These are phyloP conservation scores for Mycena galopus DNA, from an alignment of 768 basidiomycete species.

Conservation along the genomic window DNA sequence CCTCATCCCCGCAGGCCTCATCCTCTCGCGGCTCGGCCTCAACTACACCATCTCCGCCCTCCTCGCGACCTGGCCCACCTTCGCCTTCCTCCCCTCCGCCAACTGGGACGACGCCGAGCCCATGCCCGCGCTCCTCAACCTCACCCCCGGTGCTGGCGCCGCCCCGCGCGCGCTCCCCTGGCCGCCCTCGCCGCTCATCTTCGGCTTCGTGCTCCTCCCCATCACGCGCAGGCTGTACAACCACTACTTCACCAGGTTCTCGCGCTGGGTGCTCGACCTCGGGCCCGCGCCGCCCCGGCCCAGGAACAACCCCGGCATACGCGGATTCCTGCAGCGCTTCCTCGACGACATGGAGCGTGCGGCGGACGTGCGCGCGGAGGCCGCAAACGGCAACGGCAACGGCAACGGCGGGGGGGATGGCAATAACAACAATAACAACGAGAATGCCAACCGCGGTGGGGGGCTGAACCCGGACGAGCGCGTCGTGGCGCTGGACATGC, in stretches of 20 bases:
- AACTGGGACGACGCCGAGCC: slow-evolving; percentile 46
- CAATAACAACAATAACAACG: slow-evolving; percentile 38
- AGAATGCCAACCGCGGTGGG: background rate
- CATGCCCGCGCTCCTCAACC: slow-evolving; percentile 51
- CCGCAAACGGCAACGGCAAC: slow-evolving; percentile 13
- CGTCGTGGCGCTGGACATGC: slow-evolving; percentile 60
- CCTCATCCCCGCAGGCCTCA: slow-evolving; percentile 74
- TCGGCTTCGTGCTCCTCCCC: slow-evolving; percentile 67
- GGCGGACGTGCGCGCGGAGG: slow-evolving; percentile 28
- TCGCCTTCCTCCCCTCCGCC: slow-evolving; percentile 49
- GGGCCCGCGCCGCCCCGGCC: slow-evolving; percentile 46
- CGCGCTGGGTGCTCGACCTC: slow-evolving; percentile 60
- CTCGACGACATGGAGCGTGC: slow-evolving; percentile 38
- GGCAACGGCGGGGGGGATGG: slow-evolving; percentile 8
- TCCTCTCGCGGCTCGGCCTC: slow-evolving; percentile 68
- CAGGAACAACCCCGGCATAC: slow-evolving; percentile 37
- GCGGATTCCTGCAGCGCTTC: slow-evolving; percentile 37
- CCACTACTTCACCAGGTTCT: slow-evolving; percentile 52
- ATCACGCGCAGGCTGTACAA: slow-evolving; percentile 60
- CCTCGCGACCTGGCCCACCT: slow-evolving; percentile 61
- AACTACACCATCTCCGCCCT: slow-evolving; percentile 58
- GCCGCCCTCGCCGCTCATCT: slow-evolving; percentile 73
- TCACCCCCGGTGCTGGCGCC: background rate
- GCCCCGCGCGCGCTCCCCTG: slow-evolving; percentile 48
- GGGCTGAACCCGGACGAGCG: slow-evolving; percentile 45